phyloP scores from a whole-genome alignment of 163 green algal genomes.

The Chlamydomonas reinhardtii region DNA sequence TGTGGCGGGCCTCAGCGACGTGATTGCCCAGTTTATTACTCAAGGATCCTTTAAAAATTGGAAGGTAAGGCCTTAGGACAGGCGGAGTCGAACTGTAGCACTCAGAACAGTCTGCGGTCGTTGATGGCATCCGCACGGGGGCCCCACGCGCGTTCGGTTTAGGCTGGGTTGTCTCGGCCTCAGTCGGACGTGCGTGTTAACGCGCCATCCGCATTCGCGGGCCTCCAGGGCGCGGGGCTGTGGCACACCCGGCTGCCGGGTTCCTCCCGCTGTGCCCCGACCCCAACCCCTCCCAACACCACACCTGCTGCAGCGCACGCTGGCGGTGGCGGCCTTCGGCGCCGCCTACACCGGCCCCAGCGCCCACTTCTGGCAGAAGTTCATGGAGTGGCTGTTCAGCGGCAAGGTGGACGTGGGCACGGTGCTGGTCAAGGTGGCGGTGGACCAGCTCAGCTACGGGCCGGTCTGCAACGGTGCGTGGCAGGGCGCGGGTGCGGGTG shows the following conservation, averaged over 20 bases:
- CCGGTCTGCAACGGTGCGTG: conserved; percentile 78
- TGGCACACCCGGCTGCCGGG: no score
- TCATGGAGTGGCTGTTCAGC: conserved; percentile 72
- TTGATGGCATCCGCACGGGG: no score
- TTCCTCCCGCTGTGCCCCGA: no score
- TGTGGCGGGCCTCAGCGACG: conserved; percentile 42
- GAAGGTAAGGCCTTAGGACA: neutral
- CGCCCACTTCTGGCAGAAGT: conserved; percentile 82
- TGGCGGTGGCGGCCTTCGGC: conserved; percentile 70
- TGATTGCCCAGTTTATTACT: conserved; percentile 46
- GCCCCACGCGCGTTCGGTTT: no score
- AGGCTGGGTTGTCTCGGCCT: no score
- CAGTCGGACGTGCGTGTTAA: no score
- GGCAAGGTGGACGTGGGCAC: conserved; percentile 63
- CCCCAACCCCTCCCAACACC: no score
- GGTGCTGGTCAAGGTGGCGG: conserved; percentile 66
- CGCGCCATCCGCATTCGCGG: no score
- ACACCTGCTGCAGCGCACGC: conserved; percentile 20
- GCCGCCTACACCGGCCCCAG: conserved; percentile 72
- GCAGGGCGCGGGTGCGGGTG: no score
- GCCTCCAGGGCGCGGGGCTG: no score
- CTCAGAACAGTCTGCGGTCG: no score
- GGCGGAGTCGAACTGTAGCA: no score
- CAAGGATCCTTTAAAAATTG: conserved; percentile 28
- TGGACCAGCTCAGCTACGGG: conserved; percentile 87